Conservation (phyloP, 1,284 basidiomycete genomes). For the Papiliotrema laurentii region DNA sequence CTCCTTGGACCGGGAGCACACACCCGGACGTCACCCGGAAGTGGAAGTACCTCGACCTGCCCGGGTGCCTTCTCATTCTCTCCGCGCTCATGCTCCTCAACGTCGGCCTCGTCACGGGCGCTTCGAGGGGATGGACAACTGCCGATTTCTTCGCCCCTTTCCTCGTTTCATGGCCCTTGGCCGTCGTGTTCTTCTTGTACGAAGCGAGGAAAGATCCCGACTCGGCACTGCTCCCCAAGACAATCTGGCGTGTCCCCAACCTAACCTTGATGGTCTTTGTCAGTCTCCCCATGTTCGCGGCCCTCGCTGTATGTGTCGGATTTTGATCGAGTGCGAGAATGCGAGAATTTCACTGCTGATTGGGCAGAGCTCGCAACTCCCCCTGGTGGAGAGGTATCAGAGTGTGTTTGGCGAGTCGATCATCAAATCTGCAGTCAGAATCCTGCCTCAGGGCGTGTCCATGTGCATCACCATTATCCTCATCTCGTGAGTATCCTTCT, state of each 20-base stretch:
- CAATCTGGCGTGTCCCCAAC: constrained; percentile 27
- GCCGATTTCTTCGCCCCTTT: constrained; percentile 29
- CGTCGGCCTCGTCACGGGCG: constrained; percentile 32
- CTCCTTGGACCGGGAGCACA: constrained; percentile 8
- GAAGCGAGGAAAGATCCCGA: constrained; percentile 8
- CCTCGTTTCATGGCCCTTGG: constrained; percentile 22
- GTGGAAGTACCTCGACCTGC: constrained; percentile 36
- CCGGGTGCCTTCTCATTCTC: constrained; percentile 32
- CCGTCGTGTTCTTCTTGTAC: constrained; percentile 28
- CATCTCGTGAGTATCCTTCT: constrained; percentile 14
- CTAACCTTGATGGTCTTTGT: constrained; percentile 21
- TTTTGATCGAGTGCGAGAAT: too few relatives aligned
- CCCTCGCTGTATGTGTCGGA: not conserved
- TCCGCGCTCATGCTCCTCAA: constrained; percentile 34
- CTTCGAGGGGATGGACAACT: constrained; percentile 20
- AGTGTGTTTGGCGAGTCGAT: constrained; percentile 1
- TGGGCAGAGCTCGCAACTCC: constrained; percentile 2
- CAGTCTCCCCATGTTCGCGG: constrained; percentile 12
- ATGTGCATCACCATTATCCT: constrained; percentile 19
- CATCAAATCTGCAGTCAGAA: constrained; percentile 10
- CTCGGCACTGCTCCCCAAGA: constrained; percentile 15
- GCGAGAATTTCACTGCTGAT: constrained; percentile 11
- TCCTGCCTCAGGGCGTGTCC: constrained; percentile 11
- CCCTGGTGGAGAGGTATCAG: constrained; percentile 5
- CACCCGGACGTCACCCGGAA: constrained; percentile 24